Conservation (phyloP, 2,329 filamentous ascomycete genomes). For the Exophiala lecanii-corni region DNA sequence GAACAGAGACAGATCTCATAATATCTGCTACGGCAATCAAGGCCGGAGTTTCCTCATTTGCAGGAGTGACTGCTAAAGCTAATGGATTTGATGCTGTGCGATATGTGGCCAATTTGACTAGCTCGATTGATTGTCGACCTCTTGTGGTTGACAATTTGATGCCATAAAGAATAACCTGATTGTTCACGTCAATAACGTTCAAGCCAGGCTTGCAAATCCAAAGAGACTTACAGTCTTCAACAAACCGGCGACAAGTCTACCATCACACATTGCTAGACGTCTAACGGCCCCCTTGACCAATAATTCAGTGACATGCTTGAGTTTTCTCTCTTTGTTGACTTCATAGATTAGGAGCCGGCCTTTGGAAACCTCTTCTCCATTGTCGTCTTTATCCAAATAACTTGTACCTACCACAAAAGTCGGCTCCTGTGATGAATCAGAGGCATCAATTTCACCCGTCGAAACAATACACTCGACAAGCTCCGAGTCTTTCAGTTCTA, state of each 20-base stretch:
- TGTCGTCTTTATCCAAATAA: constrained; percentile 59
- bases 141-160: constrained; percentile 35
- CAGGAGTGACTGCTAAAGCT: constrained; percentile 66
- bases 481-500: constrained; percentile 63
- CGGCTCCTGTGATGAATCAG: constrained; percentile 49
- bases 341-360: constrained; percentile 84
- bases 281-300: constrained; percentile 75
- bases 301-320: constrained; percentile 67
- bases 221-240: constrained; percentile 87
- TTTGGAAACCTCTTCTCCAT: constrained; percentile 46
- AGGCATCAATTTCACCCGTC: constrained; percentile 51
- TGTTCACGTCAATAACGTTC: constrained; percentile 20
- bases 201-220: too few species aligned
- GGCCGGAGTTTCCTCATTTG: constrained; percentile 36
- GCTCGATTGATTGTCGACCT: constrained; percentile 36
- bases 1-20: constrained; percentile 83
- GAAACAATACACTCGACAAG: constrained; percentile 80
- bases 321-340: constrained; percentile 62
- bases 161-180: constrained; percentile 56
- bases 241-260: constrained; percentile 78
- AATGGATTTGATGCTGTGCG: constrained; percentile 79
- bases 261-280: constrained; percentile 67
- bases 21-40: constrained; percentile 82
- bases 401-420: constrained; percentile 90
- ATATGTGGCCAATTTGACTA: constrained; percentile 71